Evolutionary conservation across 345 rosid species (phyloP), one percentile per base, ranked within the genome.

Genomic region (Eutrema heterophyllum): DNA sequence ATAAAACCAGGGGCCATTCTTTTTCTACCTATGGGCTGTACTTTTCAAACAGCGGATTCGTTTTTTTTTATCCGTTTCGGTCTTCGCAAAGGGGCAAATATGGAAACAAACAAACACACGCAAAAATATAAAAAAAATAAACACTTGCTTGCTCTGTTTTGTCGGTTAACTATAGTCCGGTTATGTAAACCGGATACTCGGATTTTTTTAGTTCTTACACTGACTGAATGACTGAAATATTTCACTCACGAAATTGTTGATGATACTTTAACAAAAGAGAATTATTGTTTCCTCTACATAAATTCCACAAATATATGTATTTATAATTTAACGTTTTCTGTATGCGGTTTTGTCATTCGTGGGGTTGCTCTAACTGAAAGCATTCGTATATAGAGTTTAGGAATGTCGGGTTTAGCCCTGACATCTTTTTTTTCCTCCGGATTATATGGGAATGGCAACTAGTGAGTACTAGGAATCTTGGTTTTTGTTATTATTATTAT

Each of bases 1-100:
- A 51, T 71, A 72, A 78, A 78, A 78, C 81, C 77, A 78, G 73
- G 78, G 73, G 81, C 81, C 73, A 6, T 33, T 59, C 12, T 43
- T 70, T 56, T 49, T 2, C 24, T 40, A 53, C 36, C 77, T 67
- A 72, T 72, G 81, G 77, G 81, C 81, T 67, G 51, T 39, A 50
- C 66, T 64, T 45, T 36, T 71, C 64, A 44, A 78, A 78, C 74
- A 78, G 74, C 81, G 78, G 77, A 78, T 30, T 62, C 24, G 44
- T 49, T 52, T 11, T 51, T 26, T 58, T 65, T 58, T 72, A 60
- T 54, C 78, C 74, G 74, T 72, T 72, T 67, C 74, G 69, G 77
- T 52, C 60, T 70, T 70, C 48, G 39, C 57, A 39, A 55, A 41
- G 55, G 76, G 72, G 72, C 12, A 70, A 11, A 7, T 70, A 29